Base-by-base conservation (phyloP, 768 basidiomycete species). In the Leucocoprinus sp. region DNA sequence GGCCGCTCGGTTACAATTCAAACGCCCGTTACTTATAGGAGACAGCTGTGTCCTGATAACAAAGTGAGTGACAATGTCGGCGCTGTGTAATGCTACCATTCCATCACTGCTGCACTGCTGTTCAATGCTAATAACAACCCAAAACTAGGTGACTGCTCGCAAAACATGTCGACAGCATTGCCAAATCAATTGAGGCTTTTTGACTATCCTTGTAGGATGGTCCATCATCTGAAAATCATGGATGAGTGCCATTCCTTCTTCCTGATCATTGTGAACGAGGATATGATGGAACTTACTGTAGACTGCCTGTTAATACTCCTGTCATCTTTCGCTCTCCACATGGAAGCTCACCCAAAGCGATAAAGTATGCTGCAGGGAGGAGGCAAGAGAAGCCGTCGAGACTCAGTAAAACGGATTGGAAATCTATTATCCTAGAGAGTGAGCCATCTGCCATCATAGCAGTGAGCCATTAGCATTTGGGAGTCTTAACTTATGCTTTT, bases 291-390 rank as follows among this genome's bases (percentile, higher is more conserved):
- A 8, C 31, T 27, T 8, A 38, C 45, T 47, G 24, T 6, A 34
- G 35, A 28, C 2, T 14, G 18, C 29, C 11, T 5, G 22, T 40
- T 40, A 39, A 9, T n/a, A 47, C 21, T 14, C 22, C 22, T 34
- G 5, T 18, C 34, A 12, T 29, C 11, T 43, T 43, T 19, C 8
- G 17, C 21, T 15, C n/a, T 31, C 33, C 19, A n/a, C 18, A 26
- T 12, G n/a, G 17, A n/a, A 19, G 18, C 45, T 14, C 22, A 47
- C 45, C 45, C 22, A 47, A 40, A 11, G 28, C 39, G 26, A 47
- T 40, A 8, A 47, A 47, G 22, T 40, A 47, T 40, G 45, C 45
- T n/a, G 38, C 38, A 12, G 45, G 45, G 37, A 47, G 38, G n/a
- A 40, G 29, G 9, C 27, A 47, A 33, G 45, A 37, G n/a, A 40